A percentile compares a stretch with the other conserved stretches of the same genome.
phyloP scores from a whole-genome alignment of 257 asterid species.

The Solanum sejunctum region DNA sequence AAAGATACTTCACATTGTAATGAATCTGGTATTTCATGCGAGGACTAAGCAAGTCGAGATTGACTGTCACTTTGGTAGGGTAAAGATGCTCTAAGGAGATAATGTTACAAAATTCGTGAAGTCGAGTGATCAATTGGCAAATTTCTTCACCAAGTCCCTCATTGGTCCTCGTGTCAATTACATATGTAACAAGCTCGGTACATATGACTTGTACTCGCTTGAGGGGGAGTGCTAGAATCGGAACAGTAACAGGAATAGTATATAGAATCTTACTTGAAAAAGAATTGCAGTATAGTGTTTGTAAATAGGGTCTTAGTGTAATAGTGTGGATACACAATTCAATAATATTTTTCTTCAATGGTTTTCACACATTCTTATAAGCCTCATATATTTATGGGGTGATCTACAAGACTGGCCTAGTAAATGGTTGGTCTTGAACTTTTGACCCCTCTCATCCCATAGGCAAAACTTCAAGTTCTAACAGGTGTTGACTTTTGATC shows the following conservation, averaged over 20 bases:
- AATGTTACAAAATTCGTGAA: background rate
- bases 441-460: background rate
- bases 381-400: background rate
- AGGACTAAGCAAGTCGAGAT: background rate
- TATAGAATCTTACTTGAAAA: background rate
- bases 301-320: background rate
- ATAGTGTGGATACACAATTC: background rate
- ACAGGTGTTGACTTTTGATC: background rate
- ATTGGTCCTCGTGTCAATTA: background rate
- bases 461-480: background rate
- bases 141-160: background rate
- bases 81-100: background rate
- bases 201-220: background rate
- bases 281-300: background rate
- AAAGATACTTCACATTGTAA: background rate
- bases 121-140: background rate
- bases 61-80: background rate
- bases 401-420: background rate
- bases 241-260: background rate
- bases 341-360: background rate
- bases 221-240: background rate
- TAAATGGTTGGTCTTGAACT: background rate
- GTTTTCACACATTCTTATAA: background rate
- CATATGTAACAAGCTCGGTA: background rate
- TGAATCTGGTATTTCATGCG: background rate